Conservation (phyloP, 352 stramenopile genomes). For the Thraustochytrium sp. region DNA sequence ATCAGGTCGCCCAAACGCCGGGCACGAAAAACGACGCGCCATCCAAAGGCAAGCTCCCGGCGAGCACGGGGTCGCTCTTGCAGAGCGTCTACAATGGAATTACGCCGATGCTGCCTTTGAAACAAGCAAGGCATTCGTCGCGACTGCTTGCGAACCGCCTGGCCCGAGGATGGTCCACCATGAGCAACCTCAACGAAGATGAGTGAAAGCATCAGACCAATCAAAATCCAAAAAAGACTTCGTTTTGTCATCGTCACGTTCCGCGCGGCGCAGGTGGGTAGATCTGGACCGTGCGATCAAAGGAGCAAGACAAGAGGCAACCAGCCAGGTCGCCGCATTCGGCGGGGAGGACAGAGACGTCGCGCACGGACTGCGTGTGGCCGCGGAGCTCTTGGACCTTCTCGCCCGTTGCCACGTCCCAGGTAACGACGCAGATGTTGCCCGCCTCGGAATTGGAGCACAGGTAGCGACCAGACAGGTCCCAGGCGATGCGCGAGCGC, state of each 20-base stretch:
- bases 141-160: too few species aligned
- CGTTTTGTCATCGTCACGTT: background rate
- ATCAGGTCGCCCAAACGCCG: too few species aligned
- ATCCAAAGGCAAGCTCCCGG: too few species aligned
- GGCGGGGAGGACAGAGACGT: background rate
- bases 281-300: background rate
- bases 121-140: too few species aligned
- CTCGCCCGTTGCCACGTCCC: slow-evolving; percentile 20
- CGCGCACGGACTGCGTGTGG: slow-evolving; percentile 25
- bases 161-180: too few species aligned
- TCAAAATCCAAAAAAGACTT: too few species aligned
- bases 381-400: background rate
- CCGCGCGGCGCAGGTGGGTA: background rate
- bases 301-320: background rate
- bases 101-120: too few species aligned
- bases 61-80: too few species aligned
- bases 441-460: background rate
- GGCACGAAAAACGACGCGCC: too few species aligned
- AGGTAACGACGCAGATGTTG: background rate
- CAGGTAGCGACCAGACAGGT: slow-evolving; percentile 5
- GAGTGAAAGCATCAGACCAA: too few species aligned
- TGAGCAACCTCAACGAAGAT: too few species aligned
- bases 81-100: too few species aligned
- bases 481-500: slow-evolving; percentile 5
- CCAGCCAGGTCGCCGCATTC: background rate